Evolutionary conservation across 495 filamentous ascomycete genomes (phyloP).

Genomic region (Neurospora hispaniola): DNA sequence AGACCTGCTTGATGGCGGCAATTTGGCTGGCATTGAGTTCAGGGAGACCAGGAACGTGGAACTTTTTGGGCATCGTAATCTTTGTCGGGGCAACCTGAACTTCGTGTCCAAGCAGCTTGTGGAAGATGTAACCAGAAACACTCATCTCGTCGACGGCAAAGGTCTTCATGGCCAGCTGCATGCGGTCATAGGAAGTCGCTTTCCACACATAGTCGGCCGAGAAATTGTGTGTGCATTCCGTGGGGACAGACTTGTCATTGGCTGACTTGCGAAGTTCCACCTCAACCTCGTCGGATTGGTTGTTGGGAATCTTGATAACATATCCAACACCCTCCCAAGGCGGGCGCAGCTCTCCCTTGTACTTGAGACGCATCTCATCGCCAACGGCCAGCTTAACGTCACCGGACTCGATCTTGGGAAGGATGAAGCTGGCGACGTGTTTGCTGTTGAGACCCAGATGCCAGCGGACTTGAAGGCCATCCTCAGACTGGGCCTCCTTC

Average conservation of each 20-base stretch:
- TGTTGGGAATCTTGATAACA: slow-evolving; percentile 99
- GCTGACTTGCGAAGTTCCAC: slow-evolving; percentile 68
- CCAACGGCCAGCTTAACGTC: slow-evolving; percentile 97
- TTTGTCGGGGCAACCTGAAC: slow-evolving; percentile 95
- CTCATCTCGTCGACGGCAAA: slow-evolving; percentile 98
- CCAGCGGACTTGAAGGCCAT: slow-evolving; percentile 89
- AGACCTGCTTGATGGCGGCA: slow-evolving; percentile 88
- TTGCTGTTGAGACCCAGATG: slow-evolving; percentile 96
- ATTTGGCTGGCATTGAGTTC: slow-evolving; percentile 96
- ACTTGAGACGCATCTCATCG: slow-evolving; percentile 96
- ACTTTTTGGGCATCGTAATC: slow-evolving; percentile 91
- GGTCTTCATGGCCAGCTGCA: slow-evolving; percentile 99
- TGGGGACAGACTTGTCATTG: slow-evolving; percentile 89
- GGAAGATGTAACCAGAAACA: slow-evolving; percentile 97
- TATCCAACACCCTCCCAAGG: slow-evolving; percentile 98
- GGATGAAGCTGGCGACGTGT: slow-evolving; percentile 87
- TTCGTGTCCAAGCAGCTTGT: slow-evolving; percentile 92
- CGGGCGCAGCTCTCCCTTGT: slow-evolving; percentile 85
- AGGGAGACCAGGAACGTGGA: slow-evolving; percentile 88
- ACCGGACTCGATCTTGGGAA: slow-evolving; percentile 94
- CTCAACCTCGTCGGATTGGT: slow-evolving; percentile 95
- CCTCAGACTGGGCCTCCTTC: slow-evolving; percentile 96
- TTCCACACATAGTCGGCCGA: slow-evolving; percentile 99
- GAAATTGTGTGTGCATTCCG: slow-evolving; percentile 96
- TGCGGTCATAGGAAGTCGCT: slow-evolving; percentile 96